Base-by-base conservation (phyloP, 441 rosid genomes). In the Jatropha podagrica region DNA sequence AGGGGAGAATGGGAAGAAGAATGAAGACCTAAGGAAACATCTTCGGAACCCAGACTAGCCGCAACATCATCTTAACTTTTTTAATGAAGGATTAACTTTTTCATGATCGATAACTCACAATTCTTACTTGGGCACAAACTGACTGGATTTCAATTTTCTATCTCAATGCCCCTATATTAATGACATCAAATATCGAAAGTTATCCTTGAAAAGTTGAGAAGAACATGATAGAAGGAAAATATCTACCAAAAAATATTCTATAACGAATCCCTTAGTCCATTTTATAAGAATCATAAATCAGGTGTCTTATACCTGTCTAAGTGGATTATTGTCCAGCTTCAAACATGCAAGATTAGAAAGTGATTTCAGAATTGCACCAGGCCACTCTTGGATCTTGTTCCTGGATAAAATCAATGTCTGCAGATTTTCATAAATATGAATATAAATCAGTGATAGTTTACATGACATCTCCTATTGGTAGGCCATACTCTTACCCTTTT, bases 361-460 rank as follows among this genome's bases (percentile, higher is more conserved):
- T 67, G 93, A 85, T 76, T 83, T 90, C 73, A 92, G 84, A 83
- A 91, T 71, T 80, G 73, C 86, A 65, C 86, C 84, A 0, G 99
- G 99, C 99, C 99, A 93, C 38, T 88, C 94, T 78, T 84, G 88
- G 72, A 95, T 84, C 83, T 88, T 88, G 88, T 95, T 95, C 84
- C 84, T 82, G 61, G 98, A 91, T 84, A 95, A 81, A 79, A 90
- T 85, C 68, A 95, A 83, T 61, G 83, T 87, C 98, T 95, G 95
- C 86, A 78, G 12, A 69, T 71, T 65, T 38, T 63, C 18, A 77
- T 56, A 62, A 68, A 77, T n/a, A 69, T 26, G 6, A 32, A 40
- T 18, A 52, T 32, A 40, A 63, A 66, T 80, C 14, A 26, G 40
- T 42, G 38, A 66, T 3, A 26, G 58, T 69, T 59, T 56, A 76